Evolutionary conservation across 768 basidiomycete genomes (phyloP).

Genomic region (Suillus subaureus): DNA sequence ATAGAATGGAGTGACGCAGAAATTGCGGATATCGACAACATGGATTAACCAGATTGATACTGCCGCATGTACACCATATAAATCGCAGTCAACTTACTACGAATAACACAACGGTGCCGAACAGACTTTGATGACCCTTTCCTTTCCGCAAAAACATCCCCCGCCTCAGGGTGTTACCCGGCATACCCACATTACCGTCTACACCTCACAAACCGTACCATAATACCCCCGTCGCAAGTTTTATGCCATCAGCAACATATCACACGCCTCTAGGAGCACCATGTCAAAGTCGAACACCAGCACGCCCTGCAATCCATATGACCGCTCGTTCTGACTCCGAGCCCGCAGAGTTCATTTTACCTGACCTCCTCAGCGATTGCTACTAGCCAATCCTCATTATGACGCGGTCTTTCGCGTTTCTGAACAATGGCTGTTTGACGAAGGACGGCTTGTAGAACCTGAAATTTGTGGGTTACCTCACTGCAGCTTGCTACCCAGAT

Average conservation of each 20-base stretch:
- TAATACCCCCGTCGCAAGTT: neutral
- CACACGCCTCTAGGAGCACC: neutral
- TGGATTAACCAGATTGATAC: neutral
- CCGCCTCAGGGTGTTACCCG: neutral
- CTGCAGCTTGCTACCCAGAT: slow-evolving; percentile 64
- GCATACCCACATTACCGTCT: neutral
- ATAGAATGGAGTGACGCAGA: neutral
- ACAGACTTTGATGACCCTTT: neutral
- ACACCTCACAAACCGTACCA: neutral
- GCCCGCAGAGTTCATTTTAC: neutral
- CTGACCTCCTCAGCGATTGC: neutral
- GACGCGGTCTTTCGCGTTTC: neutral
- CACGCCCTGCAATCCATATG: neutral
- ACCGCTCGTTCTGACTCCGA: neutral
- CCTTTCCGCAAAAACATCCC: neutral
- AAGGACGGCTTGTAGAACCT: slow-evolving; percentile 23
- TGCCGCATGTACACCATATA: neutral
- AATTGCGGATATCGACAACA: neutral
- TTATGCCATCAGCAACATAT: neutral
- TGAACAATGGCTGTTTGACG: neutral
- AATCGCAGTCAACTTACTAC: neutral
- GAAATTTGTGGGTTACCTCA: slow-evolving; percentile 52
- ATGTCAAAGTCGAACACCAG: neutral
- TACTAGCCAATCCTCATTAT: neutral
- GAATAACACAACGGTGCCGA: neutral